phyloP scores from a whole-genome alignment of 106 monocot genomes.

The Acanthochlamys bracteata region DNA sequence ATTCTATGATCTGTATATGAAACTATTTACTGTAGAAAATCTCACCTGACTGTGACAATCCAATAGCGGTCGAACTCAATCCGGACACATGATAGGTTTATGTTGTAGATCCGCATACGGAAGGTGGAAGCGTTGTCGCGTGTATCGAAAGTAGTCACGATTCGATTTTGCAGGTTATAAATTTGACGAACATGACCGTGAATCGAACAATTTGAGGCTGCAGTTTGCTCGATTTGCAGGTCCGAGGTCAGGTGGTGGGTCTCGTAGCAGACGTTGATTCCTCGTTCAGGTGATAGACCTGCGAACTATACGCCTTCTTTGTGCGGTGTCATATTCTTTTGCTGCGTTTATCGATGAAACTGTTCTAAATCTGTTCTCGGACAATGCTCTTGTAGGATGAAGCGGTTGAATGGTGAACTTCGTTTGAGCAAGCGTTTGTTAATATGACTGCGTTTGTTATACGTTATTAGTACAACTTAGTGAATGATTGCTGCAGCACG shows the following conservation, averaged over 20 bases:
- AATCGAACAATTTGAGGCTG: slow-evolving; percentile 37
- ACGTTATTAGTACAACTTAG: too few species aligned
- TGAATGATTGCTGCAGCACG: too few species aligned
- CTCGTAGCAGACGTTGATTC: slow-evolving; percentile 25
- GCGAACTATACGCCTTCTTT: not conserved
- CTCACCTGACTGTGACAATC: too few species aligned
- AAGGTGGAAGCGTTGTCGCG: not conserved
- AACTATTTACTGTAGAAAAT: too few species aligned
- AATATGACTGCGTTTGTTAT: too few species aligned
- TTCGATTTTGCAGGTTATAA: slow-evolving; percentile 56
- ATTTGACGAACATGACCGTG: slow-evolving; percentile 48
- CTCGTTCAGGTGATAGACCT: not conserved
- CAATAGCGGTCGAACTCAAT: too few species aligned
- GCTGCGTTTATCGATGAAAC: not conserved
- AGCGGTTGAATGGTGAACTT: too few species aligned
- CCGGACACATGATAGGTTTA: not conserved
- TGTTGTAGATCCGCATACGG: not conserved
- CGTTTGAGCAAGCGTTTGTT: too few species aligned
- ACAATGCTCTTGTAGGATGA: not conserved
- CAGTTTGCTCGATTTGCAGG: slow-evolving; percentile 50
- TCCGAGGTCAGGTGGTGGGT: slow-evolving; percentile 30
- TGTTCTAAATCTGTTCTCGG: not conserved
- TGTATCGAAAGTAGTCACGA: slow-evolving; percentile 7
- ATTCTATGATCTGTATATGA: too few species aligned
- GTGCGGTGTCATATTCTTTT: not conserved